Base-by-base conservation (phyloP, 257 asterid genomes). In the Gentiana dahurica region DNA sequence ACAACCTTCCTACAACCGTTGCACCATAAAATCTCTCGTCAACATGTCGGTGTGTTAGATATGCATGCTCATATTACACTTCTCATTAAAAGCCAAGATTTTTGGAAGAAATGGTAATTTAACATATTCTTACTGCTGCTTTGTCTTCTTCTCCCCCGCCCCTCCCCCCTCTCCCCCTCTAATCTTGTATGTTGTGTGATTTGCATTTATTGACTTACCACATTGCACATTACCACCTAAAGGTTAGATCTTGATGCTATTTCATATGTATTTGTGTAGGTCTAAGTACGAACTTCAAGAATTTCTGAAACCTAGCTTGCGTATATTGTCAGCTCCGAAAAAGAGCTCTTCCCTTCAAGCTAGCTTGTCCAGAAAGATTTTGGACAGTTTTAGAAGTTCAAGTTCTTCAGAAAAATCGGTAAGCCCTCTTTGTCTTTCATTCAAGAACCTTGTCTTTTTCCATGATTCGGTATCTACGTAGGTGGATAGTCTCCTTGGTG, bases 241-340 rank as follows among this genome's bases (percentile, higher is more conserved):
- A 41, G 6, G 46, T 2, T 41, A 32, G 11, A 32, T 39, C 36
- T 58, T 63, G 62, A 38, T 72, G 62, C 62, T 49, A 37, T 37
- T 62, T 47, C 12, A 11, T 55, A 49, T 68, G 39, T 57, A 15
- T 41, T 49, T 65, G 24, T 69, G 65, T 58, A 92, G 98, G 87
- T 76, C 86, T 36, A 92, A 92, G 73, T 92, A 88, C 43, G 98
- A 92, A 77, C 89, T 57, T 57, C 98, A 92, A 77, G 95, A 76
- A 37, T 92, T 81, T 72, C 69, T 92, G 83, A 92, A 87, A 74
- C 97, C 98, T 5, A 88, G 98, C 87, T 79, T 92, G 76, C 94
- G 98, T 15, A 88, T 88, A 45, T 58, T 70, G 61, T 92, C 98
- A 39, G 57, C 67, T 53, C 60, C 82, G 32, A 75, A 73, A 49